Evolutionary conservation across 2,329 filamentous ascomycete species (phyloP), one percentile per base, ranked within the genome.

Genomic region (Chaetothyriales sp.): DNA sequence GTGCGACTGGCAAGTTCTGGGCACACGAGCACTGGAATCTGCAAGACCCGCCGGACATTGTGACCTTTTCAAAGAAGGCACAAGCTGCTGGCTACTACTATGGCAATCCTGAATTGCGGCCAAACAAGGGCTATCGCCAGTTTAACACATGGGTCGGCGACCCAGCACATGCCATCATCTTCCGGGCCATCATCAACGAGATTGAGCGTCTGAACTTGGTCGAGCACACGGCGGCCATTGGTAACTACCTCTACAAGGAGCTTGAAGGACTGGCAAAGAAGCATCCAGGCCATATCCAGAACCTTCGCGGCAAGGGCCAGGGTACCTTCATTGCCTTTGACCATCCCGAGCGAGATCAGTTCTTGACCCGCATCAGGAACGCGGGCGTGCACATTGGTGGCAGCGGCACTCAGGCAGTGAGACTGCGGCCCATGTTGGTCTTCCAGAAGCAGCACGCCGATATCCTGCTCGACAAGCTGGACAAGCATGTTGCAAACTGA

Each of bases 91-190:
- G 88, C 32, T 95, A 90, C 76, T 95, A 92, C 76, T 95, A 81
- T 65, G 83, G 83, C 54, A 83, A 92, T 74, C 77, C 79, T 8
- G 80, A 79, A 43, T 76, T 95, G 59, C 77, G 85, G 10, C 88
- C 88, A 55, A 94, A 94, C 74, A 89, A 89, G 76, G 84, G 89
- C 5, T 95, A 94, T 75, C 82, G 88, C 55, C 88, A 95, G 70
- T 95, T 95, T 77, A 95, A 95, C 76, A 95, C 87, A 47, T 95
- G 88, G 88, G 93, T 95, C 83, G 88, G 88, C 62, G 88, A 95
- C 70, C 88, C 88, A 15, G 82, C 84, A 12, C 81, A 86, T 53
- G 86, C 84, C 15, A 72, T 95, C 53, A 76, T 95, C 58, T 94
- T 93, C 81, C 80, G 84, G 56, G 83, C 80, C 62, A 94, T 95